These are phyloP conservation scores for Sugiyamaella mastotermitis DNA, from an alignment of 805 yeast species.

Conservation along the genomic window DNA sequence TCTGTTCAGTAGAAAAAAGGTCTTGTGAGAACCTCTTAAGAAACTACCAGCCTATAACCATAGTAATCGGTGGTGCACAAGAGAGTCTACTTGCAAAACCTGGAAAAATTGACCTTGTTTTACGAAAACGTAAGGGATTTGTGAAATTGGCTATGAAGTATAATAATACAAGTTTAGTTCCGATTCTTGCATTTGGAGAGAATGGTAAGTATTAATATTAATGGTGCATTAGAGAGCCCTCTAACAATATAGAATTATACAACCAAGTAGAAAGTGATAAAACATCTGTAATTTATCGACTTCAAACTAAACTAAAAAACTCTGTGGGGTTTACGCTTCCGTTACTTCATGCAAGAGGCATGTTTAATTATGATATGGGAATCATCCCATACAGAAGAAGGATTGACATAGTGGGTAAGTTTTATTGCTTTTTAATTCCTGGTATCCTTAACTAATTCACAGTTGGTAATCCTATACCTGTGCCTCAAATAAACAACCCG, in stretches of 20 bases:
- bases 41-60: slow-evolving; percentile 69
- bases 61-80: slow-evolving; percentile 95
- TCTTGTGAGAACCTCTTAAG: slow-evolving; percentile 62
- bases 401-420: slow-evolving; percentile 54
- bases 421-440: not conserved
- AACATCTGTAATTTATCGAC: slow-evolving; percentile 42
- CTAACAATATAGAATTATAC: slow-evolving; percentile 35
- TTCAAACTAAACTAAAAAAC: slow-evolving; percentile 70
- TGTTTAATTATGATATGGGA: slow-evolving; percentile 90
- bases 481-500: slow-evolving; percentile 38
- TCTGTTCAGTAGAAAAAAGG: slow-evolving; percentile 72
- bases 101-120: slow-evolving; percentile 56
- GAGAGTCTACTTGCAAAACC: slow-evolving; percentile 70
- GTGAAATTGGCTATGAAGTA: slow-evolving; percentile 76
- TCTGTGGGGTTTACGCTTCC: slow-evolving; percentile 82
- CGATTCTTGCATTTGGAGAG: slow-evolving; percentile 89
- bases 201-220: slow-evolving; percentile 32
- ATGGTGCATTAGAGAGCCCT: not conserved
- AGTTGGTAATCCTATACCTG: slow-evolving; percentile 36
- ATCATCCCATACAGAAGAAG: slow-evolving; percentile 79
- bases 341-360: slow-evolving; percentile 83
- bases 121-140: slow-evolving; percentile 80
- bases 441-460: not conserved
- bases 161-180: slow-evolving; percentile 76
- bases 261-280: slow-evolving; percentile 42